phyloP scores from a whole-genome alignment of 2,329 filamentous ascomycete genomes.

The Alternaria gaisen region DNA sequence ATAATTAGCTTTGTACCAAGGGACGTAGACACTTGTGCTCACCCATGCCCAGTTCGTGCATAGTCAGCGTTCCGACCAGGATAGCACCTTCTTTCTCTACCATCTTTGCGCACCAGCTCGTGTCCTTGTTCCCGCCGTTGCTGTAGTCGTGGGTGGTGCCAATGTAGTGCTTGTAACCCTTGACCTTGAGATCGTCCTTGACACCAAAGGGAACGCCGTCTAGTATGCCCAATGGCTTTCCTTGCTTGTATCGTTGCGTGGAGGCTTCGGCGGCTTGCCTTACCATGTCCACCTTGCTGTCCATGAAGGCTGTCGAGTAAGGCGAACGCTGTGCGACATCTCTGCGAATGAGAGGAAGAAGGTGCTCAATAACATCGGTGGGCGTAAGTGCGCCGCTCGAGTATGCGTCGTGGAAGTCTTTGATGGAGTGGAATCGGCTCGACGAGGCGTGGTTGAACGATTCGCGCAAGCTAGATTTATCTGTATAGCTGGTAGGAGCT shows the following conservation, averaged over 20 bases:
- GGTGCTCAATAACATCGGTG: slow-evolving; percentile 71
- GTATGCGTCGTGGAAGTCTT: slow-evolving; percentile 82
- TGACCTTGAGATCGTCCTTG: slow-evolving; percentile 80
- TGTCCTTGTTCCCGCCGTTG: slow-evolving; percentile 58
- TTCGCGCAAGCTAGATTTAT: slow-evolving; percentile 31
- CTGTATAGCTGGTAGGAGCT: slow-evolving; percentile 29
- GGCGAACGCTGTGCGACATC: slow-evolving; percentile 63
- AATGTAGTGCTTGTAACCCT: slow-evolving; percentile 73
- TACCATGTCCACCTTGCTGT: slow-evolving; percentile 69
- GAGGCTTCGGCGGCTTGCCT: slow-evolving; percentile 76
- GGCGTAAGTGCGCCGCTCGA: slow-evolving; percentile 75
- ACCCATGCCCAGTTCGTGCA: slow-evolving; percentile 81
- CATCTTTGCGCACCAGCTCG: slow-evolving; percentile 75
- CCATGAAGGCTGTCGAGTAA: slow-evolving; percentile 78
- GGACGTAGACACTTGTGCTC: slow-evolving; percentile 33
- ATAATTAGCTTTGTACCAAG: not conserved
- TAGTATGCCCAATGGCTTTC: slow-evolving; percentile 71
- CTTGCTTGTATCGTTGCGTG: slow-evolving; percentile 73
- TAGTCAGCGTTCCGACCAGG: slow-evolving; percentile 77
- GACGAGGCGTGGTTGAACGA: slow-evolving; percentile 22
- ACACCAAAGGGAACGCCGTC: slow-evolving; percentile 85
- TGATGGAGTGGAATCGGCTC: slow-evolving; percentile 62
- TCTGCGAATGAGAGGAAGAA: slow-evolving; percentile 75
- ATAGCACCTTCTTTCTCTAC: slow-evolving; percentile 79
- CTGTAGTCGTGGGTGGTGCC: slow-evolving; percentile 70